Base-by-base conservation (phyloP, 192 early-diverging fungal genomes). In the Irineochytrium annulatum region DNA sequence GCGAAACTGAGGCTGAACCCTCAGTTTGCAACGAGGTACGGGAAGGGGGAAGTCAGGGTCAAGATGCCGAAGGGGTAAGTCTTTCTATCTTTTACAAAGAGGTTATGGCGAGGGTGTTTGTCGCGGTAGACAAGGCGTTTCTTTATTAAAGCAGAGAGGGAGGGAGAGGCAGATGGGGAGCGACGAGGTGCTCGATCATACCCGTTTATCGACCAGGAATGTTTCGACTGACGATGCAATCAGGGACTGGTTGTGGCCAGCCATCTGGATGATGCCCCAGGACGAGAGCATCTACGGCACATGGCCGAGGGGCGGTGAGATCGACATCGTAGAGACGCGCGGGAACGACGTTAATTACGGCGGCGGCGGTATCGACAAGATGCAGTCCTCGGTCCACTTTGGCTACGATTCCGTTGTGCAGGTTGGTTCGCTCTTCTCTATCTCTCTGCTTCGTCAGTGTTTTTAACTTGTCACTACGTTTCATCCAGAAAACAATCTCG, bases 181-280 rank as follows among this genome's bases (percentile, higher is more conserved):
- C n/a, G n/a, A n/a, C n/a, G n/a, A n/a, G n/a, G n/a, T n/a, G n/a
- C n/a, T n/a, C n/a, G n/a, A n/a, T n/a, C n/a, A n/a, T n/a, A n/a
- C n/a, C n/a, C n/a, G n/a, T n/a, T n/a, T n/a, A n/a, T n/a, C n/a
- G n/a, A n/a, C n/a, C n/a, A n/a, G n/a, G n/a, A n/a, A n/a, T n/a
- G n/a, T n/a, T n/a, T n/a, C n/a, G n/a, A n/a, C n/a, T n/a, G n/a
- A n/a, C n/a, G n/a, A n/a, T n/a, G n/a, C n/a, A n/a, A 67, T 45
- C 19, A 83, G 59, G 55, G 70, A 74, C 30, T 74, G 72, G 72
- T 28, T 74, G 3, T 74, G 70, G 70, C 72, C 72, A 13, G 66
- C 81, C 44, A 82, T 86, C 22, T 86, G 85, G 85, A 65, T 86
- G 74, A 34, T 86, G 51, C 85, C 85, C 22, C 74, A 67, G 17